Evolutionary conservation across 768 basidiomycete species (phyloP).

Genomic region (Podaxis carcinomalis): DNA sequence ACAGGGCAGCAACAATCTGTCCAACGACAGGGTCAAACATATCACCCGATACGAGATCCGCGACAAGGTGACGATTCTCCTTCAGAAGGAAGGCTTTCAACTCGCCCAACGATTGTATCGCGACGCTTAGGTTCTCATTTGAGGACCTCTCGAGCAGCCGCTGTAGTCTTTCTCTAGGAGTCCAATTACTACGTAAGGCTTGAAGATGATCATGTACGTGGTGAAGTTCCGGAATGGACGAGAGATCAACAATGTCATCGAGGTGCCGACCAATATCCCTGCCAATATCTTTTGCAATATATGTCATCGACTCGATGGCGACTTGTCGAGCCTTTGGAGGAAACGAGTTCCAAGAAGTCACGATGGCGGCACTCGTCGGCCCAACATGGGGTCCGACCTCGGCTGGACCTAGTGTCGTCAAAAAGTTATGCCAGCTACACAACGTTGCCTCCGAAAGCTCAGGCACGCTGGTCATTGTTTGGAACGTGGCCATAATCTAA

Average conservation of each 20-base stretch:
- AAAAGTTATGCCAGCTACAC: slow-evolving; percentile 74
- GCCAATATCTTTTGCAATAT: slow-evolving; percentile 64
- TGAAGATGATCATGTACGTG: slow-evolving; percentile 38
- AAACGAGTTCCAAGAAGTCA: slow-evolving; percentile 72
- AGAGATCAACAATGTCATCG: slow-evolving; percentile 78
- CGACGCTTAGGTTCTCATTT: slow-evolving; percentile 80
- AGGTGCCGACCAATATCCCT: slow-evolving; percentile 50
- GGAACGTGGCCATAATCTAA: slow-evolving; percentile 94
- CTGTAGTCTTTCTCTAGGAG: slow-evolving; percentile 50
- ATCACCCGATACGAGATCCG: slow-evolving; percentile 73
- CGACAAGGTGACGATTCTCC: slow-evolving; percentile 49
- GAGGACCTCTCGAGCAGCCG: slow-evolving; percentile 69
- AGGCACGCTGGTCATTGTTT: slow-evolving; percentile 75
- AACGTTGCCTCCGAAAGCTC: slow-evolving; percentile 79
- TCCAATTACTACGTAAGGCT: slow-evolving; percentile 42
- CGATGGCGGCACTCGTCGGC: slow-evolving; percentile 80
- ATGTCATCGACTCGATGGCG: slow-evolving; percentile 59
- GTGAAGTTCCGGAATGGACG: slow-evolving; percentile 61
- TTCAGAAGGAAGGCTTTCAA: slow-evolving; percentile 60
- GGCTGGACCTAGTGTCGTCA: slow-evolving; percentile 55
- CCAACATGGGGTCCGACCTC: slow-evolving; percentile 86
- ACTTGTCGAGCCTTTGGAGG: slow-evolving; percentile 43
- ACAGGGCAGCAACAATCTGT: slow-evolving; percentile 59
- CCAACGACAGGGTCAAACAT: slow-evolving; percentile 77
- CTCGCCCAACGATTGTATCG: slow-evolving; percentile 70